phyloP scores from a whole-genome alignment of 2,329 filamentous ascomycete genomes.

The Diaporthe sp. region DNA sequence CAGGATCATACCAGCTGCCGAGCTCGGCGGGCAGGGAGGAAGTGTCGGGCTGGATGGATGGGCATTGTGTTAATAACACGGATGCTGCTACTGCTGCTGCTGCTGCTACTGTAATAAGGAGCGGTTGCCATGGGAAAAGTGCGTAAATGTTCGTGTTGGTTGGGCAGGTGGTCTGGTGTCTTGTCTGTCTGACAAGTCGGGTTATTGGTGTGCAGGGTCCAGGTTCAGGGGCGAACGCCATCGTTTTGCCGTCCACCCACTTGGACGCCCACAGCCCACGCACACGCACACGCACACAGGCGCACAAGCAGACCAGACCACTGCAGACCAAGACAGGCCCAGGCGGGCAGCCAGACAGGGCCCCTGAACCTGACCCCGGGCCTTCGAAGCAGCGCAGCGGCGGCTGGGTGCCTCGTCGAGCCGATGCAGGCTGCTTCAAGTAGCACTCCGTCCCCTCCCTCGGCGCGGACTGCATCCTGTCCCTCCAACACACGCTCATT shows the following conservation, averaged over 20 bases:
- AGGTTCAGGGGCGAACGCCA: slow-evolving; percentile 28
- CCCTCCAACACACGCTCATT: slow-evolving; percentile 51
- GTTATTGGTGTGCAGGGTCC: slow-evolving; percentile 26
- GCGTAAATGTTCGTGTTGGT: background rate
- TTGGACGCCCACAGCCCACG: too few relatives aligned
- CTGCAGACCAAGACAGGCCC: slow-evolving; percentile 24
- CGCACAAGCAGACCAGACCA: slow-evolving; percentile 23
- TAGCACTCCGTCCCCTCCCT: slow-evolving; percentile 28
- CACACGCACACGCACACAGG: background rate
- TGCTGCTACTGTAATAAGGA: background rate
- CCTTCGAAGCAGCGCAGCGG: slow-evolving; percentile 9
- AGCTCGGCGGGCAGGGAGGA: background rate
- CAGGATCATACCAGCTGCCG: background rate
- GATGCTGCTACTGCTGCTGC: too few relatives aligned
- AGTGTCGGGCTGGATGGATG: too few relatives aligned
- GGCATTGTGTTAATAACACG: background rate
- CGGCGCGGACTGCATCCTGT: slow-evolving; percentile 18
- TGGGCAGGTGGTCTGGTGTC: background rate
- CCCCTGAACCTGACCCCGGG: slow-evolving; percentile 24
- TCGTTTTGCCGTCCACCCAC: slow-evolving; percentile 26
- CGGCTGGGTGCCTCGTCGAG: slow-evolving; percentile 29
- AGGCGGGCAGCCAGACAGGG: slow-evolving; percentile 22
- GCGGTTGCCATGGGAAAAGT: slow-evolving; percentile 20
- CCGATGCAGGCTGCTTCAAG: slow-evolving; percentile 28
- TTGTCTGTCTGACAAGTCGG: background rate